These are phyloP conservation scores for Coemansia sp. DNA, from an alignment of 192 early-diverging fungal genomes.

Conservation along the genomic window DNA sequence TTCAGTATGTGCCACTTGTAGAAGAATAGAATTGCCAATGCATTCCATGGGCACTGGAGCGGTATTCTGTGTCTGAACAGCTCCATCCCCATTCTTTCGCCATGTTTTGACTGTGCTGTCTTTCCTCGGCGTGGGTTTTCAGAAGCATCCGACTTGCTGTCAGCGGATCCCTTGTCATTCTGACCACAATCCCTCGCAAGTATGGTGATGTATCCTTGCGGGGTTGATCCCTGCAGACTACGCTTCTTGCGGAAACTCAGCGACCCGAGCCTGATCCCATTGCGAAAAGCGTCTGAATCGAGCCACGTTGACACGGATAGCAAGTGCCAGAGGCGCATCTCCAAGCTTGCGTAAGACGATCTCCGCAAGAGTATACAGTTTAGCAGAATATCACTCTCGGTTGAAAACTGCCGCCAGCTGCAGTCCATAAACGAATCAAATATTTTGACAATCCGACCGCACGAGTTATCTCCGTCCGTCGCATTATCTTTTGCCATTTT, in stretches of 20 bases:
- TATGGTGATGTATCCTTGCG: conserved; percentile 11
- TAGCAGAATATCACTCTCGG: conserved; percentile 26
- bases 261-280: conserved; percentile 38
- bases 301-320: conserved; percentile 45
- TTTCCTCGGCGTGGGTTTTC: neutral
- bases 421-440: conserved; percentile 8
- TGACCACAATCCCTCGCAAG: neutral
- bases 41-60: conserved; percentile 51
- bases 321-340: conserved; percentile 48
- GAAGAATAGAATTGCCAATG: conserved; percentile 38
- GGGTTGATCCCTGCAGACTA: neutral
- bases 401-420: conserved; percentile 34
- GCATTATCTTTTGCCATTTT: neutral
- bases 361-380: conserved; percentile 46
- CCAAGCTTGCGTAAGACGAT: conserved; percentile 41
- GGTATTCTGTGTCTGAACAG: conserved; percentile 28
- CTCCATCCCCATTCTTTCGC: conserved; percentile 12
- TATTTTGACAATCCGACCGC: neutral
- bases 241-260: conserved; percentile 17
- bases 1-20: conserved; percentile 50
- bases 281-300: conserved; percentile 20
- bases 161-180: neutral
- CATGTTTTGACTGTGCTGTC: neutral
- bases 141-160: neutral
- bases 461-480: neutral